Evolutionary conservation across 164 flowering plant species (phyloP).

Genomic region (Magnolia officinalis): DNA sequence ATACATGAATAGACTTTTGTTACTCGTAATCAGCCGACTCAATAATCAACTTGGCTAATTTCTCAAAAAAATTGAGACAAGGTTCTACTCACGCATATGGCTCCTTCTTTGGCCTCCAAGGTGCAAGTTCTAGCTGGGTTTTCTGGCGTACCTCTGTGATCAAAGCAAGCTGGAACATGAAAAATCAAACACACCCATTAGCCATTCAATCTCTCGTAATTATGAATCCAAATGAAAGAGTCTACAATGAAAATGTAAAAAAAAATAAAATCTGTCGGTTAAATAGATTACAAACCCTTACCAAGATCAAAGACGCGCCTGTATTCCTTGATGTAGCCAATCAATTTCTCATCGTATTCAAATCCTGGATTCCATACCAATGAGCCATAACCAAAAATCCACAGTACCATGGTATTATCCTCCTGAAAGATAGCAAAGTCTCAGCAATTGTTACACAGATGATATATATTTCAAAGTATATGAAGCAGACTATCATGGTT

Average conservation of each 20-base stretch:
- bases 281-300: conserved; percentile 21
- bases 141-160: conserved; percentile 96
- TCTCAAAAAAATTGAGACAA: not conserved
- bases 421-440: conserved; percentile 22
- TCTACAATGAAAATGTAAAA: not conserved
- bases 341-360: conserved; percentile 74
- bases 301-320: conserved; percentile 90
- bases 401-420: conserved; percentile 66
- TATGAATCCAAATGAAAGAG: not conserved
- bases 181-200: not conserved
- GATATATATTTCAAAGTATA: not conserved
- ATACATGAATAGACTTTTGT: too few relatives aligned
- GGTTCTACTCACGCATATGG: conserved; percentile 72
- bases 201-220: not conserved
- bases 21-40: too few relatives aligned
- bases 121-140: conserved; percentile 96
- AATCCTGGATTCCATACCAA: conserved; percentile 97
- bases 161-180: conserved; percentile 80
- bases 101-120: conserved; percentile 68
- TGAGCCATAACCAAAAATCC: conserved; percentile 98
- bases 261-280: not conserved
- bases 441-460: not conserved
- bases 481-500: not conserved
- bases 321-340: conserved; percentile 85
- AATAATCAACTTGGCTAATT: too few relatives aligned